Evolutionary conservation across 2,329 filamentous ascomycete genomes (phyloP), one percentile per base, ranked within the genome.

Genomic region (Exutisphaerella laricina): DNA sequence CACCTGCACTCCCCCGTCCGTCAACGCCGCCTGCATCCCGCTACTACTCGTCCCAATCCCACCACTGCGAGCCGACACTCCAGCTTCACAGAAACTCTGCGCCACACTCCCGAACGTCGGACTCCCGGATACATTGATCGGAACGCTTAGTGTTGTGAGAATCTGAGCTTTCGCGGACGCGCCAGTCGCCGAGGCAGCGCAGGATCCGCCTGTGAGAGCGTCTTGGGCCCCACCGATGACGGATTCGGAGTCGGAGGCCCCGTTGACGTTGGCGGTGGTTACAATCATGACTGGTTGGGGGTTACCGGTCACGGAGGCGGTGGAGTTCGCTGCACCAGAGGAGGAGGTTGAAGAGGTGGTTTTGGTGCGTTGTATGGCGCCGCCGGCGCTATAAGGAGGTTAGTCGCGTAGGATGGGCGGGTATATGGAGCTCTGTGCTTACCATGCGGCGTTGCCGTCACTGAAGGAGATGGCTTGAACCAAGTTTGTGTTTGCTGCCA

Each of bases 301-400:
- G 13, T 37, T 37, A 20, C 28, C 45, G 16, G 32, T 41, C 3
- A 48, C 41, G 10, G 23, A 38, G 4, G 45, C 45, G 22, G 41
- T 48, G 25, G 41, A 45, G 32, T 48, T 41, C 7, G 45, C 40
- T 16, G 26, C 18, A 9, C 45, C 45, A 7, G 45, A 48, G 1
- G 45, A 44, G 21, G 45, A 18, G 3, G 45, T 48, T 17, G 41
- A 44, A 8, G 45, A 48, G 12, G 29, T 32, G 2, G 37, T 41
- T 26, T 48, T 44, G 12, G 26, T 16, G 12, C 41, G 36, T 21
- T 48, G 45, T 12, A 48, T 48, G 25, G 45, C 45, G 33, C 45
- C 45, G 14, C 45, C 45, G 14, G 41, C 41, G 17, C 45, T 48
- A 17, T 6, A 4, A 21, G 4, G 17, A 9, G 16, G 16, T 40